phyloP scores from a whole-genome alignment of 2,329 filamentous ascomycete species.

The Byssochlamys sp. region DNA sequence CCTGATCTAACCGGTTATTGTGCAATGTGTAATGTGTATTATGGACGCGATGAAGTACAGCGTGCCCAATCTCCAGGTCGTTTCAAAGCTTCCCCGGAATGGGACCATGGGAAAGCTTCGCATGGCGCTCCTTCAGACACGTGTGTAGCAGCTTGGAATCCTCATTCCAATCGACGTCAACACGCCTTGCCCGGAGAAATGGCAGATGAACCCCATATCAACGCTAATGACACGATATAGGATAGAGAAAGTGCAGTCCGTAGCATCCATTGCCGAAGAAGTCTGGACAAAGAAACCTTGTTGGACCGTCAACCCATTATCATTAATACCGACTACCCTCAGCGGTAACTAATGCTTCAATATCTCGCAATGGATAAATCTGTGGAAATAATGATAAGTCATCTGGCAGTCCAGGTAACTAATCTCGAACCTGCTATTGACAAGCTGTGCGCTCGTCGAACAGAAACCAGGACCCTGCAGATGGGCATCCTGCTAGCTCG shows the following conservation, averaged over 20 bases:
- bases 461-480: neutral
- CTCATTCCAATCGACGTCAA: neutral
- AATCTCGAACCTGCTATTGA: neutral
- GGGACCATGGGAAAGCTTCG: neutral
- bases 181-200: neutral
- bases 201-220: neutral
- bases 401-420: neutral
- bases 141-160: neutral
- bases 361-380: neutral
- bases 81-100: neutral
- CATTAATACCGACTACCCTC: neutral
- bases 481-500: neutral
- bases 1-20: neutral
- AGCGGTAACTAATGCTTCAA: neutral
- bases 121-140: neutral
- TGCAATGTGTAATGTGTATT: neutral
- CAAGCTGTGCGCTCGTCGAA: neutral
- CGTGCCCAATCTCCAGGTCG: neutral
- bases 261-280: neutral
- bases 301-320: neutral
- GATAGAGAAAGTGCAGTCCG: neutral
- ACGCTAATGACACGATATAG: neutral
- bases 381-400: neutral
- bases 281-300: neutral
- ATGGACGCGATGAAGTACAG: neutral